Conservation (phyloP, 352 stramenopile species). For the Globisporangium polare region DNA sequence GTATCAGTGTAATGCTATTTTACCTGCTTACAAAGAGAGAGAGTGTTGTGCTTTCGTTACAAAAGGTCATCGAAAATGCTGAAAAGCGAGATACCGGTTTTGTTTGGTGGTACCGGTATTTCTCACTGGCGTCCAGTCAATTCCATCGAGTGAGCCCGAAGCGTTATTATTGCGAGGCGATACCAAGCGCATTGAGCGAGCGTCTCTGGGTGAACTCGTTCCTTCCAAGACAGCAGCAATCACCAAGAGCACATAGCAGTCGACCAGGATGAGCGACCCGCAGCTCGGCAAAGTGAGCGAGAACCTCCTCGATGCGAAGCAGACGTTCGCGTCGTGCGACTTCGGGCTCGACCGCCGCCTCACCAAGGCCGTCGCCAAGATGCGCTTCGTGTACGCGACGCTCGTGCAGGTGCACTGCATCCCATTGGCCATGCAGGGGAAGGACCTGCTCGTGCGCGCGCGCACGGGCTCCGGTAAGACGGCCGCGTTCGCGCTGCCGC, state of each 20-base stretch:
- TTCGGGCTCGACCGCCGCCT: slow-evolving; percentile 92
- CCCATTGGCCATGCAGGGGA: slow-evolving; percentile 89
- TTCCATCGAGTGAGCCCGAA: slow-evolving; percentile 7
- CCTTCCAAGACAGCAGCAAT: slow-evolving; percentile 3
- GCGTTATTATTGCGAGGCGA: slow-evolving; percentile 7
- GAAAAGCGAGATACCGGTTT: slow-evolving; percentile 2
- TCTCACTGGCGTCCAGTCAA: slow-evolving; percentile 13
- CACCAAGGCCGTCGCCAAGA: slow-evolving; percentile 89
- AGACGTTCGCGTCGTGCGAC: slow-evolving; percentile 72
- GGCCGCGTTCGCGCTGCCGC: slow-evolving; percentile 89
- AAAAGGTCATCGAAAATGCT: not conserved
- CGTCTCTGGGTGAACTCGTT: not conserved
- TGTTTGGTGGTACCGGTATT: not conserved
- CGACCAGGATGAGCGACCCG: slow-evolving; percentile 15
- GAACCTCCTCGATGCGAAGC: slow-evolving; percentile 71
- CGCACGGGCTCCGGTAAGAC: slow-evolving; percentile 94
- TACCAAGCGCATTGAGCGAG: not conserved
- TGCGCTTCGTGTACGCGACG: slow-evolving; percentile 92
- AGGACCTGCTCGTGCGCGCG: slow-evolving; percentile 91
- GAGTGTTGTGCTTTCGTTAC: not conserved
- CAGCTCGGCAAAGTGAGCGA: slow-evolving; percentile 55
- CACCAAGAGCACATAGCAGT: not conserved
- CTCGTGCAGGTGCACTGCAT: slow-evolving; percentile 96
- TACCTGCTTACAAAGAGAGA: not conserved
- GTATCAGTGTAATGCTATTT: too few species aligned